These are phyloP conservation scores for Phyllosticta citribraziliensis DNA, from an alignment of 2,329 filamentous ascomycete genomes.

Conservation along the genomic window DNA sequence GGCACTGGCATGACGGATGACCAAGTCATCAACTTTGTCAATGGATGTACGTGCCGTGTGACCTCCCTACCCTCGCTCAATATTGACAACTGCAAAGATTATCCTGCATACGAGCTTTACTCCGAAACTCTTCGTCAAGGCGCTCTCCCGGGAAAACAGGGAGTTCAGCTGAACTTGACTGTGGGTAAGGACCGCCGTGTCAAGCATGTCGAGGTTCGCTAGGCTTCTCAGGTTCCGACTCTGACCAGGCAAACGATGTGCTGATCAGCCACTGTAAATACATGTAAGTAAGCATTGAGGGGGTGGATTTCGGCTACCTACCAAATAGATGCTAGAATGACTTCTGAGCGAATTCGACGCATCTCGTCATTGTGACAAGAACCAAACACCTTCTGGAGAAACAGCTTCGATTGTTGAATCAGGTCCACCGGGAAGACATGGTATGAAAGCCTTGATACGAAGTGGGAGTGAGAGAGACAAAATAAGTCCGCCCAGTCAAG, in stretches of 20 bases:
- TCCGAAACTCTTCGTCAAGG: conserved; percentile 40
- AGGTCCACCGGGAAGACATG: not conserved
- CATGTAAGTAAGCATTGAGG: not conserved
- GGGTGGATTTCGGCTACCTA: not conserved
- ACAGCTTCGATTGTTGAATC: not conserved
- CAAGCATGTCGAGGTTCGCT: conserved; percentile 10
- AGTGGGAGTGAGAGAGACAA: no score
- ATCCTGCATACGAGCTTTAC: conserved; percentile 49
- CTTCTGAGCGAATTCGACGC: not conserved
- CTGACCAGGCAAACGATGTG: not conserved
- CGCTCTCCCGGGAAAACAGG: conserved; percentile 33
- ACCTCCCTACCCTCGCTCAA: not conserved
- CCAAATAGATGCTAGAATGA: not conserved
- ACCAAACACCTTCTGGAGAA: not conserved
- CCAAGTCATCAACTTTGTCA: conserved; percentile 66
- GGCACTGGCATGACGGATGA: conserved; percentile 76
- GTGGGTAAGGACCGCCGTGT: conserved; percentile 30
- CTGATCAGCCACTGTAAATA: not conserved
- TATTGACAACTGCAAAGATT: conserved; percentile 14
- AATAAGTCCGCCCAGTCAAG: no score
- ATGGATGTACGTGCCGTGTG: conserved; percentile 32
- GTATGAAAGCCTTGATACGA: no score
- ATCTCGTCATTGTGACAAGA: not conserved
- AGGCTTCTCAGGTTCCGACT: not conserved
- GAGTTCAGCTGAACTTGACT: conserved; percentile 41